A percentile compares a stretch with the other conserved stretches of the same genome.
phyloP scores from a whole-genome alignment of 1,284 basidiomycete genomes.

The Xanthoconium separans region DNA sequence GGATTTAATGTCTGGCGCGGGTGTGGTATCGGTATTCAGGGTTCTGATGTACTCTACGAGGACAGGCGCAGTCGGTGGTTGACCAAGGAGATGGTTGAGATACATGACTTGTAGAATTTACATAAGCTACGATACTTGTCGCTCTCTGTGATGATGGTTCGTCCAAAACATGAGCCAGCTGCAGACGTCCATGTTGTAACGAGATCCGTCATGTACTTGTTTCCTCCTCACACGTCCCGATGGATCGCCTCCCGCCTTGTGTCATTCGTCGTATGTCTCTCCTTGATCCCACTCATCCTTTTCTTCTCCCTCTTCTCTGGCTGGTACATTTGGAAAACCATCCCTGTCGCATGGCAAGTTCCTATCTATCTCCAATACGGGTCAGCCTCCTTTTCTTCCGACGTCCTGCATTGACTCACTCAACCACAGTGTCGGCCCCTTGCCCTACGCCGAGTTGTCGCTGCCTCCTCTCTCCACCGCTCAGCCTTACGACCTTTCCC shows the following conservation, averaged over 20 bases:
- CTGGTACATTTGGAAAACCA: constrained; percentile 66
- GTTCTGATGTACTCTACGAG: constrained; percentile 44
- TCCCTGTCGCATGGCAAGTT: constrained; percentile 65
- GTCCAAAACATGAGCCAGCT: constrained; percentile 27
- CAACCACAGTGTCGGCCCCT: constrained; percentile 51
- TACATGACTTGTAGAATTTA: constrained; percentile 17
- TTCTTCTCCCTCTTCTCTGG: constrained; percentile 63
- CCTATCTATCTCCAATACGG: constrained; percentile 74
- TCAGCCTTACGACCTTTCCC: constrained; percentile 70
- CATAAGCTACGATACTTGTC: constrained; percentile 25
- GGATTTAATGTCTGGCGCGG: constrained; percentile 64
- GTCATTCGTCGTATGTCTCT: constrained; percentile 56
- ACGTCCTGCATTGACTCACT: constrained; percentile 4
- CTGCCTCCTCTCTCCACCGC: constrained; percentile 51
- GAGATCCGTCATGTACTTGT: constrained; percentile 12
- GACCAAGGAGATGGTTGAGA: constrained; percentile 44
- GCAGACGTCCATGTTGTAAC: constrained; percentile 3
- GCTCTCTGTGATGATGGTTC: constrained; percentile 22
- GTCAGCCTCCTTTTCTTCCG: constrained; percentile 40
- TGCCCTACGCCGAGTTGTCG: constrained; percentile 57
- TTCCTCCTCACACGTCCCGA: constrained; percentile 50
- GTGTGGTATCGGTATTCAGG: constrained; percentile 33
- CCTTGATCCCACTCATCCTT: constrained; percentile 60
- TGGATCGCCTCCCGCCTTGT: constrained; percentile 53
- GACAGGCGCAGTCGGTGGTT: constrained; percentile 42